phyloP scores from a whole-genome alignment of 2,329 filamentous ascomycete species.

The Pseudofabraea citricarpa region DNA sequence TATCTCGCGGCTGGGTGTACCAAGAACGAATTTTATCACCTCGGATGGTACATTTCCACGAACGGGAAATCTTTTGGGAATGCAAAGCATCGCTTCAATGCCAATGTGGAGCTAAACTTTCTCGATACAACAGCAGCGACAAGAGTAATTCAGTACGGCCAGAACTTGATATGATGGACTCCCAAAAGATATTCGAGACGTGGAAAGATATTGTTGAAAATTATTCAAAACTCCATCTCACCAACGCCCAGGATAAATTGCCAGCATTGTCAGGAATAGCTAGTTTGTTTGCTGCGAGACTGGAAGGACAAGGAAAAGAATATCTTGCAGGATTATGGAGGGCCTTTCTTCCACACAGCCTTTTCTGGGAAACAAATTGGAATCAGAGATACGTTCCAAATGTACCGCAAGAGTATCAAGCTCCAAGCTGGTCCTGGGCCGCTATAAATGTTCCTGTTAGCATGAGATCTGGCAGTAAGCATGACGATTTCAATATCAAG shows the following conservation, averaged over 20 bases:
- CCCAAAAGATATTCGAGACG: background rate
- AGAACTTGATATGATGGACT: background rate
- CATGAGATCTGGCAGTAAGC: background rate
- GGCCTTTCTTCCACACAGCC: background rate
- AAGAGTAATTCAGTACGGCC: background rate
- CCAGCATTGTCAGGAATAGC: slow-evolving; percentile 9
- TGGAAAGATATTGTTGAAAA: slow-evolving; percentile 8
- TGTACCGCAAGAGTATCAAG: background rate
- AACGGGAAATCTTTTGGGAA: slow-evolving; percentile 1
- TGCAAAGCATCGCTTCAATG: background rate
- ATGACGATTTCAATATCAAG: background rate
- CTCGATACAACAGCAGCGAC: background rate
- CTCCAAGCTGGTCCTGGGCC: slow-evolving; percentile 8
- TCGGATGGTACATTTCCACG: background rate
- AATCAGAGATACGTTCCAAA: background rate
- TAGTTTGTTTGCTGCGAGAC: slow-evolving; percentile 1
- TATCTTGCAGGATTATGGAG: slow-evolving; percentile 2
- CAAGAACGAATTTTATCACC: slow-evolving; percentile 2
- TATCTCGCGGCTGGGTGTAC: slow-evolving; percentile 2
- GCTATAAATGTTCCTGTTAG: background rate
- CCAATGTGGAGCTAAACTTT: background rate
- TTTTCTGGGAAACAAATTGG: slow-evolving; percentile 3
- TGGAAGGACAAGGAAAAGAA: background rate
- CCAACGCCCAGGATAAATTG: slow-evolving; percentile 5
- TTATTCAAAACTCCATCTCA: slow-evolving; percentile 6